These are phyloP conservation scores for Mucor velutinosus DNA, from an alignment of 371 early-diverging fungal genomes.

Conservation along the genomic window DNA sequence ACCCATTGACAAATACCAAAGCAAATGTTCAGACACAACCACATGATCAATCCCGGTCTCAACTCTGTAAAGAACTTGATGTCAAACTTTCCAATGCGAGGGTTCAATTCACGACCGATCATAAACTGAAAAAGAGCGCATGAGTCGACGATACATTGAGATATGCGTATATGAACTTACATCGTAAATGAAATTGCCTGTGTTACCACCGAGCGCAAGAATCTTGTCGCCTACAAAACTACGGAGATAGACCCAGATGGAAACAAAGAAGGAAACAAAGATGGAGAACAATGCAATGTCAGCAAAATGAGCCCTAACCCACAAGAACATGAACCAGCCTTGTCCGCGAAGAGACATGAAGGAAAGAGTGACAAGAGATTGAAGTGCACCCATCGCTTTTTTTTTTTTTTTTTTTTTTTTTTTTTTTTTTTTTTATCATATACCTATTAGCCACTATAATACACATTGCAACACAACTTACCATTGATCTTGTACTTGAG, in stretches of 20 bases:
- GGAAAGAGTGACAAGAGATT: slow-evolving; percentile 63
- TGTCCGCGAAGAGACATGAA: slow-evolving; percentile 39
- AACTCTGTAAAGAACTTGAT: slow-evolving; percentile 93
- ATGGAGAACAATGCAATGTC: slow-evolving; percentile 71
- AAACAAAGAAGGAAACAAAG: slow-evolving; percentile 63
- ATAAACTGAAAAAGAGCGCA: slow-evolving; percentile 52
- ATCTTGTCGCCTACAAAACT: slow-evolving; percentile 76
- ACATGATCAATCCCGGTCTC: slow-evolving; percentile 86
- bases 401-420: no score
- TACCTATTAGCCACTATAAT: no score
- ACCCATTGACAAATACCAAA: slow-evolving; percentile 80
- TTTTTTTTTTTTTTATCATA: no score
- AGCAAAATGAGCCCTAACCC: slow-evolving; percentile 74
- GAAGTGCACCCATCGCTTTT: slow-evolving; percentile 42
- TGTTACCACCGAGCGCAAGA: slow-evolving; percentile 88
- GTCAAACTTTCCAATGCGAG: slow-evolving; percentile 82
- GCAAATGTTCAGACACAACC: slow-evolving; percentile 76
- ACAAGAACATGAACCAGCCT: slow-evolving; percentile 54
- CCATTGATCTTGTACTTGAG: slow-evolving; percentile 82
- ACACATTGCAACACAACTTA: slow-evolving; percentile 18
- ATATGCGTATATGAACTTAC: slow-evolving; percentile 32
- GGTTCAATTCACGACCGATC: slow-evolving; percentile 88
- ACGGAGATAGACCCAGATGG: slow-evolving; percentile 70
- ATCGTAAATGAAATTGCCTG: slow-evolving; percentile 88
- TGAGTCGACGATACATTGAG: not conserved